Evolutionary conservation across 306 rosid species (phyloP).

Genomic region (Ceratonia siliqua): DNA sequence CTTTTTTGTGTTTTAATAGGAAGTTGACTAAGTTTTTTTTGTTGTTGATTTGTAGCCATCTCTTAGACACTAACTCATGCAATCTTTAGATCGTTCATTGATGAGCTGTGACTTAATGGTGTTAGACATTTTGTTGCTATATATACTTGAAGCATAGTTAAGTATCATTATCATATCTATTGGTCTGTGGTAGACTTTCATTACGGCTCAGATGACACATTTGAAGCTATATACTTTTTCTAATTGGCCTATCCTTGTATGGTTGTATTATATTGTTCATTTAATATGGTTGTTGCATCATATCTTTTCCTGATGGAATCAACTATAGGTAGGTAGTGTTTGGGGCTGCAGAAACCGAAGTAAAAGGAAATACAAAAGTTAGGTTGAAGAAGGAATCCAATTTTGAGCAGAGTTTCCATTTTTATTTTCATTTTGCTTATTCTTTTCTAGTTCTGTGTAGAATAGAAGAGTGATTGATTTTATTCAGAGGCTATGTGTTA

Average conservation of each 20-base stretch:
- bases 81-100: constrained; percentile 10
- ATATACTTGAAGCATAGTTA: background rate
- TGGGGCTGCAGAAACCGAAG: background rate
- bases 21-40: constrained; percentile 19
- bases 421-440: background rate
- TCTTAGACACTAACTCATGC: background rate
- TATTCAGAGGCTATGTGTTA: background rate
- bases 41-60: background rate
- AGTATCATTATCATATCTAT: background rate
- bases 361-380: background rate
- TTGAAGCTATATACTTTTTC: too few species aligned
- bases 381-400: background rate
- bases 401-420: background rate
- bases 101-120: constrained; percentile 21
- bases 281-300: background rate
- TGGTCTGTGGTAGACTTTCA: background rate
- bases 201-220: background rate
- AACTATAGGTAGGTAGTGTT: background rate
- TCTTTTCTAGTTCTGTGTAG: background rate
- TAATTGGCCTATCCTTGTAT: constrained; percentile 10
- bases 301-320: background rate
- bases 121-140: background rate
- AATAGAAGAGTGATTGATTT: background rate
- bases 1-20: constrained; percentile 23
- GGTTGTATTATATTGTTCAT: background rate